Base-by-base conservation (phyloP, 1,139 yeast genomes). In the Geotrichum reessii region DNA sequence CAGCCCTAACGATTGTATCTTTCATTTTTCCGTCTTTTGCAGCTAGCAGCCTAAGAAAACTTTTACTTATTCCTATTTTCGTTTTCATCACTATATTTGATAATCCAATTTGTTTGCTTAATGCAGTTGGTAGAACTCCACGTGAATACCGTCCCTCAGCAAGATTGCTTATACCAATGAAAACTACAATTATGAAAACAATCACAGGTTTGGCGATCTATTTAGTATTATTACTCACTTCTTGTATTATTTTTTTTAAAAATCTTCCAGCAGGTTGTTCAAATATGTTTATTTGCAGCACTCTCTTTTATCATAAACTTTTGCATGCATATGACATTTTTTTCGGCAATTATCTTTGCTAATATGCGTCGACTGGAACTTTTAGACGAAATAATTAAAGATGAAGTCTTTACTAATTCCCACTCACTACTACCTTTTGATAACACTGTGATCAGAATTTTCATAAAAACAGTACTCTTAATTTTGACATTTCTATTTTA, bases 281-380 rank as follows among this genome's bases (percentile, higher is more conserved):
- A 76, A 51, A 74, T 76, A 50, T 77, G 81, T 55, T 61, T 73
- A 14, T 79, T 79, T 64, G 70, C 77, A 1, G 64, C 73, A 1
- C 57, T 78, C 44, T 78, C 84, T 0, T 66, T 86, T 33, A 42
- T 81, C 1, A 69, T 85, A 47, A 90, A 86, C 64, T 83, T 81
- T 64, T 58, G 78, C 3, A 46, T 88, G 53, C 90, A 85, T 63
- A 67, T 82, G 56, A 81, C 92, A 0, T 87, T 77, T 68, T 80
- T 87, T 62, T 75, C 84, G 0, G 84, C 91, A 0, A 81, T 86
- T 0, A 72, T 87, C 19, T 78, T 85, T 37, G 80, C 87, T 51
- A 96, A 89, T 72, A 73, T 85, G 52, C 79, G 83, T 52, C 77
- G 90, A 58, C 71, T 80, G 48, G 91, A 86, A 65, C 74, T 86